These are phyloP conservation scores for Mycosphaerelloides madeirae DNA, from an alignment of 2,329 filamentous ascomycete species.

Conservation along the genomic window DNA sequence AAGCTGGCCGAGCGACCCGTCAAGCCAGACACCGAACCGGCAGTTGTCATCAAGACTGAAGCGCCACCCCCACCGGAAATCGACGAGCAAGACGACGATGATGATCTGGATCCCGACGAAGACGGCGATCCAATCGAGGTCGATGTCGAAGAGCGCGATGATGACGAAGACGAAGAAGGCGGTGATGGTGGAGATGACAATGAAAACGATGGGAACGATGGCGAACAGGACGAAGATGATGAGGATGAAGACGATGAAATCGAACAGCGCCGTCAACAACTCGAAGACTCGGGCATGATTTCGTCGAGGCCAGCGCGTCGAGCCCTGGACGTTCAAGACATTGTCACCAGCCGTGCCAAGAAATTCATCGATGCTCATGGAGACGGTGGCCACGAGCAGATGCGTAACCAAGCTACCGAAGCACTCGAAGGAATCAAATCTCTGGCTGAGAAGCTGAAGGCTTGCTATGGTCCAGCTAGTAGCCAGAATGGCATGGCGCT, in stretches of 20 bases:
- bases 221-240: slow-evolving; percentile 42
- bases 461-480: slow-evolving; percentile 56
- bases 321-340: slow-evolving; percentile 57
- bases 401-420: slow-evolving; percentile 72
- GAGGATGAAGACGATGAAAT: slow-evolving; percentile 27
- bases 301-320: slow-evolving; percentile 33
- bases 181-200: slow-evolving; percentile 57
- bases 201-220: slow-evolving; percentile 41
- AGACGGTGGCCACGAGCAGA: slow-evolving; percentile 64
- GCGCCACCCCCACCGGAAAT: slow-evolving; percentile 21
- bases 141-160: slow-evolving; percentile 20
- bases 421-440: slow-evolving; percentile 69
- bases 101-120: slow-evolving; percentile 51
- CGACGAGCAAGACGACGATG: slow-evolving; percentile 35
- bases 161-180: slow-evolving; percentile 32
- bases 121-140: slow-evolving; percentile 23
- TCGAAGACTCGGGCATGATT: slow-evolving; percentile 40
- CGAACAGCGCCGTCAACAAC: slow-evolving; percentile 59
- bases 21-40: slow-evolving; percentile 14
- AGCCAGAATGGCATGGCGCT: slow-evolving; percentile 53
- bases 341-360: slow-evolving; percentile 72
- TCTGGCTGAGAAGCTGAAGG: slow-evolving; percentile 67
- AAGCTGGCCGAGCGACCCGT: slow-evolving; percentile 60
- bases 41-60: slow-evolving; percentile 22
- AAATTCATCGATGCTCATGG: slow-evolving; percentile 82